Evolutionary conservation across 371 early-diverging fungal species (phyloP), one percentile per base, ranked within the genome.

Genomic region (Mortierella sp.): DNA sequence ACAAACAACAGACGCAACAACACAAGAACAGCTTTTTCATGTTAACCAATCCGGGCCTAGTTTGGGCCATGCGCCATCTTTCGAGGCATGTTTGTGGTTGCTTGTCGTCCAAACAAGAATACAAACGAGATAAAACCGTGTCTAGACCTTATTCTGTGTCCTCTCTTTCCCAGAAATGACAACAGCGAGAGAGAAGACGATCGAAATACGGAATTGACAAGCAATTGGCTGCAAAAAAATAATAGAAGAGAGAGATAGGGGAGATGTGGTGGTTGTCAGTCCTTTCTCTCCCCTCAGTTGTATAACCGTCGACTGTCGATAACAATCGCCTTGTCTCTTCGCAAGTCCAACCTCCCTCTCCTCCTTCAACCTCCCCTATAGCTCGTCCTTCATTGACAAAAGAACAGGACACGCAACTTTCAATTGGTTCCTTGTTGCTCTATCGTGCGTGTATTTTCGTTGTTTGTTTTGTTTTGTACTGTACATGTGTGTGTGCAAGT

Each of bases 241-340:
- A 59, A 31, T 13, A 59, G 5, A 9, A 9, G 54, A 31, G 61
- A 16, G 61, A 16, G 19, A 59, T 16, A 31, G 61, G 59, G 31
- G 59, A 59, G 13, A 1, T 46, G 13, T 50, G 50, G 50, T 50
- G 50, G 50, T 50, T 11, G 50, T 50, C 16, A 5, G 21, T 59
- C 61, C 31, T 59, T 53, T 24, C n/a, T n/a, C n/a, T 26, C 59
- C 14, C 5, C 34, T 61, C 40, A 21, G 67, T 21, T 67, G 67
- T 67, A 40, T 67, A 67, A 67, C 67, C 67, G 61, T 34, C 61
- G 61, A 61, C 61, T 59, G 31, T 34, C 61, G 11, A 64, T 37
- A 64, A 64, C 34, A 64, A 64, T 19, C 31, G 31, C 59, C 11
- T 9, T 57, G 1, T 5, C 14, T 6, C 64, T 61, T 61, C 37